Evolutionary conservation across 352 stramenopile species (phyloP), one percentile per base, ranked within the genome.

Genomic region (Blastocystis sp.): DNA sequence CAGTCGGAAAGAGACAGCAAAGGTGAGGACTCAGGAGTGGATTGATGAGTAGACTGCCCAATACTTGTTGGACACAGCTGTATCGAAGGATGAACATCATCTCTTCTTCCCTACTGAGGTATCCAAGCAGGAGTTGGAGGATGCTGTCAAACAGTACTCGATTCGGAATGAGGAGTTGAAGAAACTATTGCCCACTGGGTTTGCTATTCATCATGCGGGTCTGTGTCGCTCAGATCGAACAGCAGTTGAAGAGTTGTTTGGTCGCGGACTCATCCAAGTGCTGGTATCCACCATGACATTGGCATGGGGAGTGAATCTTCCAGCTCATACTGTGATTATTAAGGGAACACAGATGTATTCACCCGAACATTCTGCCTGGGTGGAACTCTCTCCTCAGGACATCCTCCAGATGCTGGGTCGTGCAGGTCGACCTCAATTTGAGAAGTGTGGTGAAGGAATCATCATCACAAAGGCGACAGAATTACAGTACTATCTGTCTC

Each of bases 261-360:
- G 95, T 51, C 95, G 96, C 87, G 96, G 97, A 19, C 96, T 99
- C 84, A 94, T 99, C 87, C 93, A 94, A 68, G 97, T 99, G 4
- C 91, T 99, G 24, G 95, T 97, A 70, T 98, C 94, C 59, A 99
- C 97, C 6, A 97, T 97, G 44, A 99, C 97, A 44, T 92, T 99
- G 19, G 97, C 97, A 0, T 99, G 97, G 97, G 97, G 97, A 92
- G 97, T 99, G 27, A 99, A 99, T 91, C 91, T 99, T 62, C 97
- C 97, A 5, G 97, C 96, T 0, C 97, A 99, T 92, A 98, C 97
- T 4, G 97, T 99, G 19, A 99, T 99, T 89, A 99, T 99, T 91
- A 99, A 99, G 92, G 97, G 97, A n/a, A 99, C 97, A 37, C 97
- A 99, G 90, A 98, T 99, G 90, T 99, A 99, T 92, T 98, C 98